Evolutionary conservation across 202 grass and related monocot species (phyloP).

Genomic region (Dendrocalamus latiflorus): DNA sequence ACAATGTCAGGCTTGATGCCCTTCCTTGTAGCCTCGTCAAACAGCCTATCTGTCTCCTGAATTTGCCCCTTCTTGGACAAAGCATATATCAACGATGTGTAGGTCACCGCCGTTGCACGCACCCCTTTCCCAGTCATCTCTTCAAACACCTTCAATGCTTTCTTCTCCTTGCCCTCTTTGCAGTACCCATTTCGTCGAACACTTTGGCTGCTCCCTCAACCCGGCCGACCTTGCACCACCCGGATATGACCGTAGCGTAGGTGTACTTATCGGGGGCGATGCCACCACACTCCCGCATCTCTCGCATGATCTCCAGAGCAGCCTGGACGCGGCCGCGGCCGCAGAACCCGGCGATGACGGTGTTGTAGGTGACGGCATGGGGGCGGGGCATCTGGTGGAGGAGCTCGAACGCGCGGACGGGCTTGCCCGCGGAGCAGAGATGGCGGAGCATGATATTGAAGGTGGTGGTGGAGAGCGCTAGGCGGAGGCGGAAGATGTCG

Average conservation of each 20-base stretch:
- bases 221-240: conserved; percentile 53
- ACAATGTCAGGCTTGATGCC: conserved; percentile 67
- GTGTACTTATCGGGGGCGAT: conserved; percentile 60
- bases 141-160: conserved; percentile 64
- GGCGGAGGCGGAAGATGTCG: conserved; percentile 77
- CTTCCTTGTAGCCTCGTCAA: conserved; percentile 49
- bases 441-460: conserved; percentile 93
- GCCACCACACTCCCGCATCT: conserved; percentile 46
- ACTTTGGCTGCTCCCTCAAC: conserved; percentile 48
- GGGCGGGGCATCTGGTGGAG: conserved; percentile 53
- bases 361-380: conserved; percentile 79
- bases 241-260: conserved; percentile 54
- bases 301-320: conserved; percentile 46
- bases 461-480: conserved; percentile 53
- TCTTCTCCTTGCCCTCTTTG: conserved; percentile 51
- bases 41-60: no score
- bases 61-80: no score
- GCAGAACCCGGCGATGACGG: conserved; percentile 70
- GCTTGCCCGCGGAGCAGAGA: conserved; percentile 61
- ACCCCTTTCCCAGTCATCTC: conserved; percentile 56
- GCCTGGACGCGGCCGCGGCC: conserved; percentile 42
- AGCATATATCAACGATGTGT: conserved; percentile 84
- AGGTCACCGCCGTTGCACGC: conserved; percentile 54
- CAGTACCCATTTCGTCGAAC: conserved; percentile 82
- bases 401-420: conserved; percentile 55